Base-by-base conservation (phyloP, 1,284 basidiomycete species). In the Inonotus hispidus region DNA sequence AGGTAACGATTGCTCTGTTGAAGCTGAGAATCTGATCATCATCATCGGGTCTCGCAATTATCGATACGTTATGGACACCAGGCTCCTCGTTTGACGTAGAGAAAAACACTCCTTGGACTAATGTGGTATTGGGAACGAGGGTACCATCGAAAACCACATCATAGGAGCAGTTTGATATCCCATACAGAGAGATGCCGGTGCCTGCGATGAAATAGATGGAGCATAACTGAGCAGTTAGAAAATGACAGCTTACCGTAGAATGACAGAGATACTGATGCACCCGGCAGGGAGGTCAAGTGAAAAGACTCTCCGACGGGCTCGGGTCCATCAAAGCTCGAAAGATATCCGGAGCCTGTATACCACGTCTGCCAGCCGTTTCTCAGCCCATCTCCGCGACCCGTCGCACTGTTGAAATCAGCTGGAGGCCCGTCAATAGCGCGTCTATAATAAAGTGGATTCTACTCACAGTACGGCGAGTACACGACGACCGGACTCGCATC, bases 81-180 rank as follows among this genome's bases (percentile, higher is more conserved):
- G 57, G 46, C 2, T 21, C n/a, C 10, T 68, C 54, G 39, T 58
- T 52, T 1, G 64, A 63, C 16, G 56, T 45, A 11, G 61, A 57
- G 56, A 64, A 67, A 29, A 69, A 59, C 11, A 65, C 23, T 13
- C 58, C 53, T 35, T 45, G 53, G 29, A 62, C 35, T 38, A 61
- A 35, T 10, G 57, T n/a, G 25, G 60, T 35, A 27, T 60, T 38
- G 43, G 60, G 55, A 43, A 61, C 49, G 6, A 41, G 37, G 37
- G 23, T 49, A 50, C 66, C 68, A 60, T 76, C 74, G 37, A 76
- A 61, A 0, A 63, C 61, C 19, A 74, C 63, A 45, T 71, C 64
- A 58, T 71, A 74, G 32, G 67, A 65, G 14, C 49, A 14, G 41
- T 71, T 72, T 3, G 69, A 62, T 14, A 49, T 63, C 1, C 73